phyloP scores from a whole-genome alignment of 129 eudicot species.

The Arctium lappa region DNA sequence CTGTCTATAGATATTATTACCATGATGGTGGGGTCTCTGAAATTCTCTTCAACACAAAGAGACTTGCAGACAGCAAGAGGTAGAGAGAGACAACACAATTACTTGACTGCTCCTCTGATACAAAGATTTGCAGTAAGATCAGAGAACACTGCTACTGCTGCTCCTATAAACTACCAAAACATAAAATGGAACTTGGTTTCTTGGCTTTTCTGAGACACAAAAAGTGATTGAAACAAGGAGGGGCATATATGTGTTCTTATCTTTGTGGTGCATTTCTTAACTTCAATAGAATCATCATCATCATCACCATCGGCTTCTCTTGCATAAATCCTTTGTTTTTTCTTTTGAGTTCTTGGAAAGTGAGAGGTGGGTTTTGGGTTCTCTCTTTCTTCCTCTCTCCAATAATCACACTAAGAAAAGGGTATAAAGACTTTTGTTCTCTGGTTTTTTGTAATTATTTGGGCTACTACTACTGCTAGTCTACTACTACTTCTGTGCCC shows the following conservation, averaged over 20 bases:
- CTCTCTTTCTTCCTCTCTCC: conserved; percentile 21
- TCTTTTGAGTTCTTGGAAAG: conserved; percentile 28
- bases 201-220: conserved; percentile 7
- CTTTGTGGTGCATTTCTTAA: not conserved
- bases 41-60: conserved; percentile 21
- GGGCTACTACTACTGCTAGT: conserved; percentile 41
- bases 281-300: not conserved
- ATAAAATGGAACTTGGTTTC: not conserved
- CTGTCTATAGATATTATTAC: conserved; percentile 25
- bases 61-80: conserved; percentile 17
- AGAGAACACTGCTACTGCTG: conserved; percentile 4
- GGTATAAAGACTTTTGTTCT: conserved; percentile 42
- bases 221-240: not conserved
- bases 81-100: conserved; percentile 25
- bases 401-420: conserved; percentile 30
- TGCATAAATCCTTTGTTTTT: not conserved
- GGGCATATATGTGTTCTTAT: not conserved
- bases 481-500: conserved; percentile 46
- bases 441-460: conserved; percentile 42
- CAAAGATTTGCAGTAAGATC: conserved; percentile 34
- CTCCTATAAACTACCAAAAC: conserved; percentile 4
- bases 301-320: not conserved
- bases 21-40: conserved; percentile 40
- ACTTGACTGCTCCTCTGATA: conserved; percentile 22
- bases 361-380: conserved; percentile 32